These are phyloP conservation scores for Plectosphaerella sp. DNA, from an alignment of 2,329 filamentous ascomycete genomes.

Conservation along the genomic window DNA sequence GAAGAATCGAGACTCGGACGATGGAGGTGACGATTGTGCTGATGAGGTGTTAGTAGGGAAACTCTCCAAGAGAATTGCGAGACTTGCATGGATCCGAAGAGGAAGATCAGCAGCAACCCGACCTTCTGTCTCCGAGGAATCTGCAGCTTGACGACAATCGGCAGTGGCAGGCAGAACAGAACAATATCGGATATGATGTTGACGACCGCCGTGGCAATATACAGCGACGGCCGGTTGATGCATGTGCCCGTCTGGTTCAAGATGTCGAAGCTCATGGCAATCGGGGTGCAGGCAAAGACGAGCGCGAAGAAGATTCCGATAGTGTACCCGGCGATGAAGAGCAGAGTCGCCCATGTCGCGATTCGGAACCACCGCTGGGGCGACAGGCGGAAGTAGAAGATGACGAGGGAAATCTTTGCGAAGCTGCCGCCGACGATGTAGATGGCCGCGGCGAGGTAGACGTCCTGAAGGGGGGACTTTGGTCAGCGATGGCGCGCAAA, in stretches of 20 bases:
- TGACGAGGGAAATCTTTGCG: constrained; percentile 31
- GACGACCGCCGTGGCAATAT: constrained; percentile 40
- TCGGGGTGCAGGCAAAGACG: constrained; percentile 30
- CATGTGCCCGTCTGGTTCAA: constrained; percentile 28
- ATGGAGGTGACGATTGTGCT: constrained; percentile 29
- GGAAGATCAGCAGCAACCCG: not conserved
- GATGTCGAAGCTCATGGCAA: constrained; percentile 25
- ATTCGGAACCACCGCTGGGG: constrained; percentile 27
- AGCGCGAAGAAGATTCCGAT: constrained; percentile 27
- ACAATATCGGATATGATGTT: constrained; percentile 44
- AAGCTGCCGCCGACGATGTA: constrained; percentile 28
- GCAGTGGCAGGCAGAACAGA: constrained; percentile 40
- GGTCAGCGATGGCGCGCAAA: not conserved
- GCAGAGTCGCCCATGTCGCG: constrained; percentile 20
- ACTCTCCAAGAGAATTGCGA: no score
- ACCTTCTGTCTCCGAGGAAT: constrained; percentile 30
- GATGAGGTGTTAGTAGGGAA: not conserved
- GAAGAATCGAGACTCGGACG: constrained; percentile 20
- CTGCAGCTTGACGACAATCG: constrained; percentile 38
- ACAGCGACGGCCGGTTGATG: constrained; percentile 38
- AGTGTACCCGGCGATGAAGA: constrained; percentile 24
- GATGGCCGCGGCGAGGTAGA: constrained; percentile 20
- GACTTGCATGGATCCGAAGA: constrained; percentile 13
- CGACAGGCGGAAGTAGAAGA: constrained; percentile 31
- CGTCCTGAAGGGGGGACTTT: constrained; percentile 11